phyloP scores from a whole-genome alignment of 2,329 filamentous ascomycete species.

The Trichoderma guizhouense region DNA sequence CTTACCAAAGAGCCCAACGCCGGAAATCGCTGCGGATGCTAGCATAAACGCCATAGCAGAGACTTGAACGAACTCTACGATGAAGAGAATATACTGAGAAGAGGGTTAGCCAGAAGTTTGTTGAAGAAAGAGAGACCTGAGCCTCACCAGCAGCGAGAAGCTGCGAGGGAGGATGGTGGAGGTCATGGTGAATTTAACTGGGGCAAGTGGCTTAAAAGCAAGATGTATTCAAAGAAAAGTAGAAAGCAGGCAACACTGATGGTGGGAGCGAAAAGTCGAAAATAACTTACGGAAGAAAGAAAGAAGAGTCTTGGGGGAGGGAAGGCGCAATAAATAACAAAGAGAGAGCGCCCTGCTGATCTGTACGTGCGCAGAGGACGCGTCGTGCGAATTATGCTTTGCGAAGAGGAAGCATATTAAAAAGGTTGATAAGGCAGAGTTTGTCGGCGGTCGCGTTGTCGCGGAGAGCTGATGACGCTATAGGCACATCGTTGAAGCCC shows the following conservation, averaged over 20 bases:
- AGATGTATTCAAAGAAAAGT: no score
- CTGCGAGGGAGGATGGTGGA: neutral
- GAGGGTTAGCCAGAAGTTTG: neutral
- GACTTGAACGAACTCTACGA: neutral
- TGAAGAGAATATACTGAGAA: neutral
- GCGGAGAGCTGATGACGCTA: neutral
- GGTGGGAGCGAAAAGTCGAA: neutral
- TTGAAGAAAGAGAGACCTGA: neutral
- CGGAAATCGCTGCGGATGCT: slow-evolving; percentile 24
- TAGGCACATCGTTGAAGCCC: neutral
- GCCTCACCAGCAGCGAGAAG: neutral
- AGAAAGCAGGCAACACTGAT: no score
- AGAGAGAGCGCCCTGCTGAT: neutral
- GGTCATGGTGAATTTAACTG: neutral
- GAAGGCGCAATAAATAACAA: neutral
- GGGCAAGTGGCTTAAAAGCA: neutral
- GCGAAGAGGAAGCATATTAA: neutral
- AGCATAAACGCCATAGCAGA: neutral
- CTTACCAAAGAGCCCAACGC: slow-evolving; percentile 25
- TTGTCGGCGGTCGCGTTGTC: neutral
- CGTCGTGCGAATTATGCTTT: neutral
- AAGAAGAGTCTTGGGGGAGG: neutral
- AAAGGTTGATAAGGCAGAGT: neutral
- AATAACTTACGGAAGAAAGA: neutral
- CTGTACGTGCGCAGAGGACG: neutral